Evolutionary conservation across 495 filamentous ascomycete species (phyloP).

Genomic region (Bacidia gigantensis): DNA sequence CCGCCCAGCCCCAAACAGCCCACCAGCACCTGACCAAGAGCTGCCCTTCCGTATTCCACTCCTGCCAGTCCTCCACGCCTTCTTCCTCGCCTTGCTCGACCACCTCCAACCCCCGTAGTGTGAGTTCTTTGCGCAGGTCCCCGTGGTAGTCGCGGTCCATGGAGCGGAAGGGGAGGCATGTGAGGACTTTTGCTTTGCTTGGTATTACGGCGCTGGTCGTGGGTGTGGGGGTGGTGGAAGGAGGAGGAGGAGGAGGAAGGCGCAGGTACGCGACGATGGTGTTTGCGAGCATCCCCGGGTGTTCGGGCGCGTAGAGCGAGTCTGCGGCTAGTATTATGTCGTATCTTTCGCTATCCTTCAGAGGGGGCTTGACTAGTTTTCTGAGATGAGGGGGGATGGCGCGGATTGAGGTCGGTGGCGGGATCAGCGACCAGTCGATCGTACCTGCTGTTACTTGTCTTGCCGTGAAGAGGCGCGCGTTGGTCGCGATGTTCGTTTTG

Average conservation of each 20-base stretch:
- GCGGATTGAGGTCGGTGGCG: constrained; percentile 19
- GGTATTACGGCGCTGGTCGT: too few relatives aligned
- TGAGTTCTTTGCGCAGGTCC: constrained; percentile 44
- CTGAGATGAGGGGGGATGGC: background rate
- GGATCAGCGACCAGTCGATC: constrained; percentile 46
- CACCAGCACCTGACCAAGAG: constrained; percentile 52
- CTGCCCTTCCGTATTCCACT: constrained; percentile 28
- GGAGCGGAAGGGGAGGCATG: constrained; percentile 52
- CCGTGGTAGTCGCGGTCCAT: constrained; percentile 38
- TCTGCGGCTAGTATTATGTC: constrained; percentile 57
- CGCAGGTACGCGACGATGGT: constrained; percentile 41
- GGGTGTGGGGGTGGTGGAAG: background rate
- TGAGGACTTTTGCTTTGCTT: constrained; percentile 36
- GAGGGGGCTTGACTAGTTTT: constrained; percentile 4
- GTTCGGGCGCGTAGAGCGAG: constrained; percentile 52
- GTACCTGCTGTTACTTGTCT: constrained; percentile 33
- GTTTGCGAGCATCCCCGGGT: constrained; percentile 47
- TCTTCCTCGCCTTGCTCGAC: constrained; percentile 47
- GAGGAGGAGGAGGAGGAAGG: background rate
- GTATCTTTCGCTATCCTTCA: constrained; percentile 27
- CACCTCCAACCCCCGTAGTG: constrained; percentile 34
- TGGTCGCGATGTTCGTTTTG: constrained; percentile 41
- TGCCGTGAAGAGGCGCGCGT: constrained; percentile 28
- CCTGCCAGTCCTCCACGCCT: constrained; percentile 60
- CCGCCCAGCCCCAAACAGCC: constrained; percentile 48